These are phyloP conservation scores for Suhomyces sp. DNA, from an alignment of 805 yeast genomes.

Conservation along the genomic window DNA sequence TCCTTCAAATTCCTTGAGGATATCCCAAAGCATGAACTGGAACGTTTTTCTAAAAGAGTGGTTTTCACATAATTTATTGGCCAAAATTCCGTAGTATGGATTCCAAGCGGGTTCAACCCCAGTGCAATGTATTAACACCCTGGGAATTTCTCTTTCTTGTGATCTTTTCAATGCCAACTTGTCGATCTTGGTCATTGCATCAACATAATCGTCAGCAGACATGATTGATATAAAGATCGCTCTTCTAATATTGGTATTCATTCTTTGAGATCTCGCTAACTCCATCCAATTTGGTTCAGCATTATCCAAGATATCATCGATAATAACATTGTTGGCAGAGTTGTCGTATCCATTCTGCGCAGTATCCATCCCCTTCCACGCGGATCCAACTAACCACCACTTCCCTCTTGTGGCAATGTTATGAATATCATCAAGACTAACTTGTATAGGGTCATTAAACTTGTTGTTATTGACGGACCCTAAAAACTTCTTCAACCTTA, in stretches of 20 bases:
- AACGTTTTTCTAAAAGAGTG: slow-evolving; percentile 79
- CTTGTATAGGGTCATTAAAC: slow-evolving; percentile 75
- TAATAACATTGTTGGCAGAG: slow-evolving; percentile 42
- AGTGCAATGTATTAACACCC: slow-evolving; percentile 82
- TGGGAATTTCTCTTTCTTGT: slow-evolving; percentile 86
- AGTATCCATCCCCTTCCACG: slow-evolving; percentile 72
- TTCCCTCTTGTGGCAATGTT: slow-evolving; percentile 80
- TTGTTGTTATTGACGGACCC: slow-evolving; percentile 50
- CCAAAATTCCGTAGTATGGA: slow-evolving; percentile 84
- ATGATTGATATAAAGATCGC: slow-evolving; percentile 92
- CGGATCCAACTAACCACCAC: slow-evolving; percentile 99
- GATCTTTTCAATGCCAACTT: slow-evolving; percentile 73
- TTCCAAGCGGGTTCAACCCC: slow-evolving; percentile 80
- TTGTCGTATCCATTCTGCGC: slow-evolving; percentile 14
- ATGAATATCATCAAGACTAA: slow-evolving; percentile 76
- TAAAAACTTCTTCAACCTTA: slow-evolving; percentile 62
- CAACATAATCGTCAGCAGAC: slow-evolving; percentile 92
- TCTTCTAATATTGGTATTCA: slow-evolving; percentile 93
- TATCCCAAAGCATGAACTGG: slow-evolving; percentile 90
- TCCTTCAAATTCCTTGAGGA: slow-evolving; percentile 64
- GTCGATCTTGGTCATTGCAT: slow-evolving; percentile 79
- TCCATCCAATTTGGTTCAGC: slow-evolving; percentile 87
- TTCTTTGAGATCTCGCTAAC: slow-evolving; percentile 79
- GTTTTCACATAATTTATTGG: slow-evolving; percentile 70
- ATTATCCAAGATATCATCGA: slow-evolving; percentile 61